Conservation (phyloP, 345 rosid genomes). For the Moricandia moricandioides region DNA sequence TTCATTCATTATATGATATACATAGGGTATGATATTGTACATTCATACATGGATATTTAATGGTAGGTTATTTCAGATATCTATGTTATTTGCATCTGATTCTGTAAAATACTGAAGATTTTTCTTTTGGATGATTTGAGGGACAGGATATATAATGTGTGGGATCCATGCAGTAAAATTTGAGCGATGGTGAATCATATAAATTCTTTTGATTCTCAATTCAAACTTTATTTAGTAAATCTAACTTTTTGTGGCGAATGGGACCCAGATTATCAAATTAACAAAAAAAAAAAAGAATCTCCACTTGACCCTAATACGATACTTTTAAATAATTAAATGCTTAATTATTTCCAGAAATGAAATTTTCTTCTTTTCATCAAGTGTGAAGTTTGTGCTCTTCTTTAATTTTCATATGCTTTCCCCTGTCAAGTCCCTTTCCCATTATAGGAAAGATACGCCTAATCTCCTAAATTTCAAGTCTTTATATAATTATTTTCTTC, state of each 20-base stretch:
- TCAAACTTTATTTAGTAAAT: conserved; percentile 1
- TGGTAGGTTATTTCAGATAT: conserved; percentile 10
- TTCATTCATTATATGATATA: background rate
- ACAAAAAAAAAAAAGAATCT: conserved; percentile 30
- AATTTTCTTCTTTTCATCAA: conserved; percentile 30
- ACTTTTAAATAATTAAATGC: conserved; percentile 7
- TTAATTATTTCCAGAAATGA: background rate
- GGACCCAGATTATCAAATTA: conserved; percentile 11
- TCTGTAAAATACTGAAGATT: conserved; percentile 28
- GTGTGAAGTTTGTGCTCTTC: conserved; percentile 30
- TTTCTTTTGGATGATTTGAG: conserved; percentile 18
- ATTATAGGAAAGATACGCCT: conserved; percentile 29
- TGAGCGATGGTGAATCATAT: conserved; percentile 18
- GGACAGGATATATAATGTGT: conserved; percentile 22
- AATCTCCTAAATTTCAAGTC: conserved; percentile 12
- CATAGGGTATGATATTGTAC: background rate
- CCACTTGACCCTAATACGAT: conserved; percentile 31
- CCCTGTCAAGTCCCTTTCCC: conserved; percentile 33
- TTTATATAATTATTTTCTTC: background rate
- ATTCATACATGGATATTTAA: background rate
- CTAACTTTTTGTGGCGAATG: conserved; percentile 3
- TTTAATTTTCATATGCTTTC: conserved; percentile 29
- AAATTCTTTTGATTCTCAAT: background rate
- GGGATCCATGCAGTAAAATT: conserved; percentile 22
- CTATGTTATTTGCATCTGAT: conserved; percentile 18